Evolutionary conservation across 805 yeast species (phyloP).

Genomic region (Ogataea haglerorum): DNA sequence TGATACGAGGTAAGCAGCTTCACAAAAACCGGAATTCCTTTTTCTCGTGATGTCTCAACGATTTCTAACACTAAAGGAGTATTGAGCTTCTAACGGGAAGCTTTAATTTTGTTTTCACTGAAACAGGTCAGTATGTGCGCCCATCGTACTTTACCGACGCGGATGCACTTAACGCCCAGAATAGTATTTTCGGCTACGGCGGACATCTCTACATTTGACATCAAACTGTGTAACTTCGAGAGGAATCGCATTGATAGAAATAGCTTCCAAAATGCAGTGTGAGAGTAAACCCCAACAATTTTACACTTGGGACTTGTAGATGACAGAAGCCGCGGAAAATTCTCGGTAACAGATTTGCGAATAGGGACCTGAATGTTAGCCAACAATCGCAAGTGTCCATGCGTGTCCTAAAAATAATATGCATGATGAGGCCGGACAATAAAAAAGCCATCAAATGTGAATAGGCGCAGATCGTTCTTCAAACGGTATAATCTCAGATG

Average conservation of each 20-base stretch:
- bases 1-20: not conserved
- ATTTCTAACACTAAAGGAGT: not conserved
- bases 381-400: not conserved
- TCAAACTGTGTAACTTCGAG: not conserved
- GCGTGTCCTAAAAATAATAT: not conserved
- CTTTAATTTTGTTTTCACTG: no score
- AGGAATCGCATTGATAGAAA: no score
- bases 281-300: no score
- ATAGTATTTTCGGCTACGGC: not conserved
- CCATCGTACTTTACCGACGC: not conserved
- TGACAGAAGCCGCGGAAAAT: not conserved
- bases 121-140: no score
- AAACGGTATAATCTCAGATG: not conserved
- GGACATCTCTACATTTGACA: not conserved
- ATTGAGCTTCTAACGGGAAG: no score
- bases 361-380: not conserved
- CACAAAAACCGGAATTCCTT: no score
- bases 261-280: no score
- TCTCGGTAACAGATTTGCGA: not conserved
- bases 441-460: not conserved
- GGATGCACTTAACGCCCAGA: not conserved
- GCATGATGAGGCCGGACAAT: not conserved
- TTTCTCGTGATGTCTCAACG: no score
- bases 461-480: not conserved
- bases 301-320: no score